Conservation (phyloP, 768 basidiomycete species). For the Hydnum rufescens region DNA sequence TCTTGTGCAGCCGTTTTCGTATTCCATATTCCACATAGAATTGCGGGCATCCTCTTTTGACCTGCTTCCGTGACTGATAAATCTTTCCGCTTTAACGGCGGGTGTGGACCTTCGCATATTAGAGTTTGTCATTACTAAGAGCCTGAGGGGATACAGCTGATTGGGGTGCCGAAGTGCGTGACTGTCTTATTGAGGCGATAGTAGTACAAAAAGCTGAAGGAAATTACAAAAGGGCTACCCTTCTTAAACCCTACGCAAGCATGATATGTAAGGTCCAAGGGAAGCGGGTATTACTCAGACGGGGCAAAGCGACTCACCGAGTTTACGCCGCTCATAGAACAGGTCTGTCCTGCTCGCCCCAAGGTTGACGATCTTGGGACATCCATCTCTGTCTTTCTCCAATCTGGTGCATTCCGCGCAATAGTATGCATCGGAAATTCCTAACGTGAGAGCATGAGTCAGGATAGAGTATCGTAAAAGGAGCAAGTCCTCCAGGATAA, state of each 20-base stretch:
- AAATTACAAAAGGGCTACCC: conserved; percentile 22
- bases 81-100: too few species aligned
- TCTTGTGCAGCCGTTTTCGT: too few species aligned
- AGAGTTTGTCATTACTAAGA: too few species aligned
- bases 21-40: too few species aligned
- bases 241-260: conserved; percentile 54
- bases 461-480: neutral
- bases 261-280: neutral
- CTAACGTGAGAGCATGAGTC: conserved; percentile 21
- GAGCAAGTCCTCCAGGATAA: too few species aligned
- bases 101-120: too few species aligned
- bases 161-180: too few species aligned
- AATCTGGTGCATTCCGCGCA: conserved; percentile 94
- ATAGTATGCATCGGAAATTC: conserved; percentile 98
- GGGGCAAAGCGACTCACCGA: conserved; percentile 46
- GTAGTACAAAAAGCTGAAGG: too few species aligned
- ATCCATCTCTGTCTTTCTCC: conserved; percentile 95
- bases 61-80: too few species aligned
- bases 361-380: conserved; percentile 95
- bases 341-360: conserved; percentile 83
- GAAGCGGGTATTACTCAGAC: neutral
- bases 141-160: too few species aligned
- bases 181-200: too few species aligned
- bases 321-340: conserved; percentile 75
- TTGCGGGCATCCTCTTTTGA: too few species aligned